These are phyloP conservation scores for Saitozyma sp. DNA, from an alignment of 768 basidiomycete species.

Conservation along the genomic window DNA sequence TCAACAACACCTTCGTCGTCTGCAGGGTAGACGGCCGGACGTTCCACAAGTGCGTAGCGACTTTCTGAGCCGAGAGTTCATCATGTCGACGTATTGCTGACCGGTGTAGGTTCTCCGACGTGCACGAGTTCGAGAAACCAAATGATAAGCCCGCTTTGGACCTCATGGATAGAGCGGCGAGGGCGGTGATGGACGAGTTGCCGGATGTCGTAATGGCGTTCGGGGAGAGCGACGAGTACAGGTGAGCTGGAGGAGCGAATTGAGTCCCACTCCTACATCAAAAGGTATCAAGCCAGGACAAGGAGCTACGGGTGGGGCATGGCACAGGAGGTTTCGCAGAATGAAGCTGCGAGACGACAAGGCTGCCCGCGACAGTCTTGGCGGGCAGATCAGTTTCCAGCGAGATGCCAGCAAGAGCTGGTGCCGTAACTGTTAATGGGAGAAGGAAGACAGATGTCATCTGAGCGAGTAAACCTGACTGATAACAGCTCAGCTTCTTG, in stretches of 20 bases:
- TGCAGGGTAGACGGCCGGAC: conserved; percentile 88
- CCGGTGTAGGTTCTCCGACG: conserved; percentile 71
- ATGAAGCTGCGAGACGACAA: too few species aligned
- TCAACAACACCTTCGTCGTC: conserved; percentile 80
- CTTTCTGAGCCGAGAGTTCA: neutral
- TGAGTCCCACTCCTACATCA: too few species aligned
- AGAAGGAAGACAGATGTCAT: too few species aligned
- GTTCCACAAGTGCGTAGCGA: conserved; percentile 73
- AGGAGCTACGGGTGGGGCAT: too few species aligned
- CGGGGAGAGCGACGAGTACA: conserved; percentile 97
- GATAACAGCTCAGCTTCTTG: conserved; percentile 66
- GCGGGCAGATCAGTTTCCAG: too few species aligned
- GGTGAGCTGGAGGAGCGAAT: conserved; percentile 58
- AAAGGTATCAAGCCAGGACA: too few species aligned
- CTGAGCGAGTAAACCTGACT: too few species aligned
- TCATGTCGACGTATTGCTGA: neutral
- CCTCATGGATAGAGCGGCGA: conserved; percentile 90
- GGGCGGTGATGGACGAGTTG: conserved; percentile 74
- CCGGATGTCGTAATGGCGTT: conserved; percentile 83
- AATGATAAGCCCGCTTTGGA: conserved; percentile 83
- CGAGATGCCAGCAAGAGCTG: too few species aligned
- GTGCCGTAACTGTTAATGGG: too few species aligned
- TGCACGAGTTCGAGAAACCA: conserved; percentile 80
- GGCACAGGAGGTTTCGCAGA: too few species aligned
- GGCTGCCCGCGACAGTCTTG: too few species aligned